These are phyloP conservation scores for Chlamydomonas applanata DNA, from an alignment of 139 green algal genomes.

Conservation along the genomic window DNA sequence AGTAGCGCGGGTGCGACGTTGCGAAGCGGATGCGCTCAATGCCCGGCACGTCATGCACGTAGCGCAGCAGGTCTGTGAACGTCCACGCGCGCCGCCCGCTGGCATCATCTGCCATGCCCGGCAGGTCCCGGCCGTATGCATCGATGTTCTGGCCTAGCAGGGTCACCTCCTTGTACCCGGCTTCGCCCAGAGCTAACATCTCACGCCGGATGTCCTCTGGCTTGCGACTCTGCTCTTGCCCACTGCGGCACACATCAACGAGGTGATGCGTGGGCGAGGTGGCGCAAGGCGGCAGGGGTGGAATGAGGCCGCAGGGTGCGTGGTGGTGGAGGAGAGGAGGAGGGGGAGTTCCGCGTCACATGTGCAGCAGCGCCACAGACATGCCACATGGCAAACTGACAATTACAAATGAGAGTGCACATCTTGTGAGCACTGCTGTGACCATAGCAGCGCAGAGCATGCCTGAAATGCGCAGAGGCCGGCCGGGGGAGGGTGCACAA, in stretches of 20 bases:
- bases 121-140: slow-evolving; percentile 79
- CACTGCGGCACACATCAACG: slow-evolving; percentile 29
- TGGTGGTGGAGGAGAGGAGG: no score
- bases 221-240: slow-evolving; percentile 88
- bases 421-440: no score
- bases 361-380: no score
- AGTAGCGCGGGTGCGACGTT: slow-evolving; percentile 93
- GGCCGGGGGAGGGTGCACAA: no score
- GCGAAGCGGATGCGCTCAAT: slow-evolving; percentile 95
- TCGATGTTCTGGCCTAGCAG: slow-evolving; percentile 97
- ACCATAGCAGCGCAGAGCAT: no score
- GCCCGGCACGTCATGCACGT: slow-evolving; percentile 86
- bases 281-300: no score
- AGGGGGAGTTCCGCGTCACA: no score
- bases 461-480: no score
- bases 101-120: slow-evolving; percentile 73
- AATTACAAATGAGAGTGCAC: no score
- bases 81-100: slow-evolving; percentile 82
- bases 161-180: slow-evolving; percentile 91
- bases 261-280: no score
- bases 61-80: slow-evolving; percentile 91
- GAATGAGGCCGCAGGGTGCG: no score
- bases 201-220: slow-evolving; percentile 81
- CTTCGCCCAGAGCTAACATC: slow-evolving; percentile 84
- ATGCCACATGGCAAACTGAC: no score